phyloP scores from a whole-genome alignment of 306 rosid species.

The Luffa acutangula region DNA sequence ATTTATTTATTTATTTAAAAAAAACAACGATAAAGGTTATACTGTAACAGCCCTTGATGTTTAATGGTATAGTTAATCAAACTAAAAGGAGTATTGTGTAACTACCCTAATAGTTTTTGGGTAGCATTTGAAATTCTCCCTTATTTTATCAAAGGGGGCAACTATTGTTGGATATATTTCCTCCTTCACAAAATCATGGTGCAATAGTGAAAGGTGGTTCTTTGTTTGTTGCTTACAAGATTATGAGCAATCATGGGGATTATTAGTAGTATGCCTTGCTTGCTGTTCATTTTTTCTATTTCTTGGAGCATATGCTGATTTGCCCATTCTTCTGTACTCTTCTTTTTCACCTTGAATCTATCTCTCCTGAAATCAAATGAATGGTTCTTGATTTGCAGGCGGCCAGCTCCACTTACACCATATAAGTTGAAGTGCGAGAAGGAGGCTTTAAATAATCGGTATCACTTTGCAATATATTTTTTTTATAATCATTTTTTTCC shows the following conservation, averaged over 20 bases:
- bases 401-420: constrained; percentile 48
- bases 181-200: no score
- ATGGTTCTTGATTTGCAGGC: constrained; percentile 41
- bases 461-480: constrained; percentile 3
- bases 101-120: background rate
- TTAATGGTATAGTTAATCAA: background rate
- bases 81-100: background rate
- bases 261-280: background rate
- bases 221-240: background rate
- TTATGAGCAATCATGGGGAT: background rate
- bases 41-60: background rate
- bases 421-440: constrained; percentile 93
- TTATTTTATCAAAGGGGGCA: background rate
- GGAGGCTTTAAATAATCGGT: constrained; percentile 75
- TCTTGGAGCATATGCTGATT: background rate
- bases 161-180: background rate
- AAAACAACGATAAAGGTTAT: background rate
- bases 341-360: background rate
- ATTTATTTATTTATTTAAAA: background rate
- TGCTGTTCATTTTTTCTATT: background rate
- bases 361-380: background rate
- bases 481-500: no score
- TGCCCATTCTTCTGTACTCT: background rate
- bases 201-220: background rate
- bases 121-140: background rate